Evolutionary conservation across 2,329 filamentous ascomycete species (phyloP).

Genomic region (Claviceps sp.): DNA sequence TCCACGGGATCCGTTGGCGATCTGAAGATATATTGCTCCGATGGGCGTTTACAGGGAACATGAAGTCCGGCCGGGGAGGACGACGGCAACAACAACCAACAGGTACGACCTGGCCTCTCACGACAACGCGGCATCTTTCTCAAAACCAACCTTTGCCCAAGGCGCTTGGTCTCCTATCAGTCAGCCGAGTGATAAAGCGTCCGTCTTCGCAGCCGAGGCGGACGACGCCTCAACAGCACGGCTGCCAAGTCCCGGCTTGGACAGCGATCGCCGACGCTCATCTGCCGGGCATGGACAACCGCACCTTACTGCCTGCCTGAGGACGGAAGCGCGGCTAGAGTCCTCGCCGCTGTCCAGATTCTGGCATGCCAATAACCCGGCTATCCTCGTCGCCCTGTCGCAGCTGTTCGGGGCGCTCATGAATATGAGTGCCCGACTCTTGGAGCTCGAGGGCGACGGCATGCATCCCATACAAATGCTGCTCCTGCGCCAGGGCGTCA

Average conservation of each 20-base stretch:
- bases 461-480: slow-evolving; percentile 79
- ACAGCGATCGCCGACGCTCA: slow-evolving; percentile 5
- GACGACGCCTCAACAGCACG: slow-evolving; percentile 4
- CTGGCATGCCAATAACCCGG: slow-evolving; percentile 57
- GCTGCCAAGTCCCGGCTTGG: slow-evolving; percentile 12
- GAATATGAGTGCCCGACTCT: slow-evolving; percentile 66
- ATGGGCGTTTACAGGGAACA: not conserved
- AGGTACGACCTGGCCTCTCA: not conserved
- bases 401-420: slow-evolving; percentile 76
- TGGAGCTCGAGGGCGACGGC: slow-evolving; percentile 57
- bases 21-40: not conserved
- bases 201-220: not conserved
- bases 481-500: slow-evolving; percentile 67
- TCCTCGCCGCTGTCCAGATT: slow-evolving; percentile 19
- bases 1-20: no score
- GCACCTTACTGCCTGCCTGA: not conserved
- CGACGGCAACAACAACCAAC: not conserved
- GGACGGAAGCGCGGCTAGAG: not conserved
- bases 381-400: slow-evolving; percentile 57
- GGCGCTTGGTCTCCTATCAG: not conserved
- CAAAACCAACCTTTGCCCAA: not conserved
- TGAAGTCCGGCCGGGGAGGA: not conserved
- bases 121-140: not conserved
- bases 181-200: not conserved
- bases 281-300: slow-evolving; percentile 4